These are phyloP conservation scores for Staphylotrichum longicolle DNA, from an alignment of 495 filamentous ascomycete species.

Conservation along the genomic window DNA sequence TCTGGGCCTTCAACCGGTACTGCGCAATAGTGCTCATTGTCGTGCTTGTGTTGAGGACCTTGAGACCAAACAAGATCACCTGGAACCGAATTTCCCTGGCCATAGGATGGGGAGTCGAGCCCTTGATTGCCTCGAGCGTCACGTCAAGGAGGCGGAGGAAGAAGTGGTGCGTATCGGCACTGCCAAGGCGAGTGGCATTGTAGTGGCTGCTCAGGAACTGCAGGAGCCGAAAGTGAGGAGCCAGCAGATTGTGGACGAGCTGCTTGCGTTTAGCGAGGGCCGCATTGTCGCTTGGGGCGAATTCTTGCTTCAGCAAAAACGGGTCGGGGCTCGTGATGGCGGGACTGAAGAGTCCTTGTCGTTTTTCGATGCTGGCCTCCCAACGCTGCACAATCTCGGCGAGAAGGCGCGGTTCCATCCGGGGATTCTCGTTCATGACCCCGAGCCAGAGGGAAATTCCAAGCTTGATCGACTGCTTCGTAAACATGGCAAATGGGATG, in stretches of 20 bases:
- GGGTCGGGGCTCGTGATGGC: slow-evolving; percentile 78
- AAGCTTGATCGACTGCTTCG: slow-evolving; percentile 90
- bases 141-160: slow-evolving; percentile 76
- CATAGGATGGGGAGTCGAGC: slow-evolving; percentile 75
- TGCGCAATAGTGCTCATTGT: slow-evolving; percentile 57
- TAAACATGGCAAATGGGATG: slow-evolving; percentile 89
- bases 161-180: slow-evolving; percentile 70
- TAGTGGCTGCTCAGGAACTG: slow-evolving; percentile 93
- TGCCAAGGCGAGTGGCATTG: slow-evolving; percentile 80
- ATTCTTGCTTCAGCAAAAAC: slow-evolving; percentile 86
- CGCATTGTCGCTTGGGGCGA: slow-evolving; percentile 82
- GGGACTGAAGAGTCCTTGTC: slow-evolving; percentile 76
- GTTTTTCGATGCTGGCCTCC: slow-evolving; percentile 73
- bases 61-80: slow-evolving; percentile 76
- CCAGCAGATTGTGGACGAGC: slow-evolving; percentile 70
- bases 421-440: slow-evolving; percentile 93
- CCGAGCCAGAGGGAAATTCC: slow-evolving; percentile 95
- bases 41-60: slow-evolving; percentile 67
- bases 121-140: slow-evolving; percentile 68
- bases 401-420: slow-evolving; percentile 77
- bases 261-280: slow-evolving; percentile 72
- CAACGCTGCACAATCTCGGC: slow-evolving; percentile 81
- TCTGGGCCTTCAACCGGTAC: slow-evolving; percentile 81
- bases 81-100: slow-evolving; percentile 89
- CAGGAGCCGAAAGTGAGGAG: slow-evolving; percentile 80